These are phyloP conservation scores for Schizothecium vesticola DNA, from an alignment of 495 filamentous ascomycete species.

Conservation along the genomic window DNA sequence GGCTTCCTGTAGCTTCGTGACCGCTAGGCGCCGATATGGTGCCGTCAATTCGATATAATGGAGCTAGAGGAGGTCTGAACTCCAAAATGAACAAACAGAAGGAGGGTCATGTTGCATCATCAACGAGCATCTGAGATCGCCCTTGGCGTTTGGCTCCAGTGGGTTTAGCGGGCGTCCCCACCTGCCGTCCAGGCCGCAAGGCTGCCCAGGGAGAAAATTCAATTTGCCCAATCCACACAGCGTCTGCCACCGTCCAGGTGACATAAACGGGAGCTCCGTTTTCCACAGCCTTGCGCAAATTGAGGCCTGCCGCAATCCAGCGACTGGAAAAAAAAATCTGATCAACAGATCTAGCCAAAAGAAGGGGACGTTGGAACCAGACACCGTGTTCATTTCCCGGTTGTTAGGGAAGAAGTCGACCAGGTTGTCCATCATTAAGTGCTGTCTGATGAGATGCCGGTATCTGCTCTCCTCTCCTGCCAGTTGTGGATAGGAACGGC, in stretches of 20 bases:
- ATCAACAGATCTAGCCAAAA: background rate
- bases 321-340: background rate
- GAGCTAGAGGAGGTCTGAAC: background rate
- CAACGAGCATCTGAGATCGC: background rate
- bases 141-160: background rate
- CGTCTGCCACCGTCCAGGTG: background rate
- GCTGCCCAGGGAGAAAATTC: conserved; percentile 1
- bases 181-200: conserved; percentile 4
- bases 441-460: background rate
- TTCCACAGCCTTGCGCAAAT: background rate
- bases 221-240: background rate
- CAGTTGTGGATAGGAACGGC: background rate
- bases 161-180: background rate
- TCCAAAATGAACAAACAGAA: background rate
- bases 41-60: background rate
- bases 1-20: background rate
- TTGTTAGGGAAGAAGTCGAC: background rate
- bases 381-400: background rate
- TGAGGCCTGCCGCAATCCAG: background rate
- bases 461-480: background rate
- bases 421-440: background rate
- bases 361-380: background rate
- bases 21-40: background rate
- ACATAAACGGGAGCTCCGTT: background rate
- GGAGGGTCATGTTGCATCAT: background rate